Conservation (phyloP, 306 rosid genomes). For the Hylodesmum podocarpum region DNA sequence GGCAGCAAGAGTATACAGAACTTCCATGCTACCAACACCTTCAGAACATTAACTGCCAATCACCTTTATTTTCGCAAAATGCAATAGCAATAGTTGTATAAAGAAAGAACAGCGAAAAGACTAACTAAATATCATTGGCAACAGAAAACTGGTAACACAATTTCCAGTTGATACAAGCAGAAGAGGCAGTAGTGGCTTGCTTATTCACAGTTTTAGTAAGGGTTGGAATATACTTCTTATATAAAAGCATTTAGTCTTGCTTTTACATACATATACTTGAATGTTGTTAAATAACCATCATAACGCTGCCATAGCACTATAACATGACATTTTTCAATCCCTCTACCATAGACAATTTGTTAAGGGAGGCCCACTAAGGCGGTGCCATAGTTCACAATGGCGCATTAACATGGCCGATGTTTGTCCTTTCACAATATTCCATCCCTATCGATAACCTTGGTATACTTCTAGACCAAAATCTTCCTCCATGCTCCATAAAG, state of each 20-base stretch:
- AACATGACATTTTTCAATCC: too few species aligned
- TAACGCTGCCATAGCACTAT: too few species aligned
- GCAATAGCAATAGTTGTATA: neutral
- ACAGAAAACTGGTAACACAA: neutral
- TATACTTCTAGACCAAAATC: constrained; percentile 2
- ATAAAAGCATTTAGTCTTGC: neutral
- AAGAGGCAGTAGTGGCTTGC: neutral
- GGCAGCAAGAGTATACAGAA: neutral
- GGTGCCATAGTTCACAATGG: too few species aligned
- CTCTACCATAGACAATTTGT: too few species aligned
- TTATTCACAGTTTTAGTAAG: neutral
- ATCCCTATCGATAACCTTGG: too few species aligned
- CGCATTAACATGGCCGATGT: too few species aligned
- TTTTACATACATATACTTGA: neutral
- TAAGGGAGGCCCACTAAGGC: too few species aligned
- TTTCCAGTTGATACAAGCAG: neutral
- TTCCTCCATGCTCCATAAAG: neutral
- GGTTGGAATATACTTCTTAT: neutral
- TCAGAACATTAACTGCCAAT: neutral
- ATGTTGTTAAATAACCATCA: too few species aligned
- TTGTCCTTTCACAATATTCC: too few species aligned
- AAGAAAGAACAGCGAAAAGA: neutral
- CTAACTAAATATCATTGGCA: constrained; percentile 2
- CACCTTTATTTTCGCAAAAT: neutral
- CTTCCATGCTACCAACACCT: constrained; percentile 3